Base-by-base conservation (phyloP, 805 yeast species). In the Saccharomycopsis capsularis region DNA sequence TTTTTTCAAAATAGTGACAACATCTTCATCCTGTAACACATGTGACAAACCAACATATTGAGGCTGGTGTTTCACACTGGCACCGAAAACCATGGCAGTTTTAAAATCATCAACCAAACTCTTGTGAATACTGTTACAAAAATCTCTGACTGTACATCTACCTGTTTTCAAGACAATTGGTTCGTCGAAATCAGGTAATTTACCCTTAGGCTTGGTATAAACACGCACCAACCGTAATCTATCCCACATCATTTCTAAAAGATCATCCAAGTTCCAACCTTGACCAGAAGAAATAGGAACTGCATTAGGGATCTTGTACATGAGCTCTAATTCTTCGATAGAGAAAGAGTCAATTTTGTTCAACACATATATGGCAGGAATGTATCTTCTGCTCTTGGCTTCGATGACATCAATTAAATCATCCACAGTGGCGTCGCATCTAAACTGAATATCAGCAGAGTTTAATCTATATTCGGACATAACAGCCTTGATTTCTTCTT, bases 371-470 rank as follows among this genome's bases (percentile, higher is more conserved):
- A 93, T 73, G 1, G 96, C 98, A 2, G 99, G 99, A 57, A 93
- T 88, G 66, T 93, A 93, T 64, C 86, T 81, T 70, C 99, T 82
- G 60, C 86, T 80, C 50, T 85, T 82, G 3, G 85, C 90, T 69
- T 93, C 99, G 48, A 93, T 76, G 11, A 90, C 86, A 64, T 93
- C 99, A 59, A 93, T 93, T 59, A 93, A 71, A 62, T 93, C 99
- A 63, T 93, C 99, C 19, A 95, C 95, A 0, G 96, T 87, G 21
- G 99, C 99, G 66, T 93, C 99, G 65, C 98, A 90, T 63, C 99
- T 75, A 69, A 93, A 84, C 1, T 96, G 93, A 57, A 93, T 85
- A 65, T 93, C 97, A 15, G 99, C 98, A 42, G 95, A 85, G 65
- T 90, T 88, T 59, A 93, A 86, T 64, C 90, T 80, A 68, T 93